phyloP scores from a whole-genome alignment of 1,284 basidiomycete species.

The Bjerkandera adusta region DNA sequence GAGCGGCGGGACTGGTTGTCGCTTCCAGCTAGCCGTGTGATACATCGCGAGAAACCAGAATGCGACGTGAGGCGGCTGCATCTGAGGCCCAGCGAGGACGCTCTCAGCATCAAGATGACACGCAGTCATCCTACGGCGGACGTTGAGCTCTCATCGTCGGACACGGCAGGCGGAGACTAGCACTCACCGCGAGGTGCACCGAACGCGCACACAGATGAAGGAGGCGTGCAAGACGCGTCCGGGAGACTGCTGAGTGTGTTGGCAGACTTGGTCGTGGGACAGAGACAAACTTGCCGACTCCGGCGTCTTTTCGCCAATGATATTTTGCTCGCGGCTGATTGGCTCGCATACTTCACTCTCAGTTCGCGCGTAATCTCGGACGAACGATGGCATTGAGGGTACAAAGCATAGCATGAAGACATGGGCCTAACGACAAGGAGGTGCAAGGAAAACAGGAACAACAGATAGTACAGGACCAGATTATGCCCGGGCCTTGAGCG shows the following conservation, averaged over 20 bases:
- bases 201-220: slow-evolving; percentile 19
- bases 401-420: slow-evolving; percentile 39
- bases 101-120: slow-evolving; percentile 75
- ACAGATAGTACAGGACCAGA: slow-evolving; percentile 16
- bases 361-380: slow-evolving; percentile 3
- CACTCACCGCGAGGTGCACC: slow-evolving; percentile 47
- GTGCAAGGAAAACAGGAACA: slow-evolving; percentile 17
- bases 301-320: not conserved
- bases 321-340: slow-evolving; percentile 4
- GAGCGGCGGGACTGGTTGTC: not conserved
- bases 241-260: slow-evolving; percentile 10
- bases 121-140: slow-evolving; percentile 63
- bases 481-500: slow-evolving; percentile 80
- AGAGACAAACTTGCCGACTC: not conserved
- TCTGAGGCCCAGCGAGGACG: slow-evolving; percentile 68
- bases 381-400: slow-evolving; percentile 33
- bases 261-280: slow-evolving; percentile 10
- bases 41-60: slow-evolving; percentile 18
- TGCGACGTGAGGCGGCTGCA: slow-evolving; percentile 29
- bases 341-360: not conserved
- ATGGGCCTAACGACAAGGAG: slow-evolving; percentile 30
- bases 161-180: not conserved
- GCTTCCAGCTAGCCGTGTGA: slow-evolving; percentile 19
- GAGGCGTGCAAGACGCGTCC: slow-evolving; percentile 19
- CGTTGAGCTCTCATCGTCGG: not conserved